A percentile compares a stretch with the other conserved stretches of the same genome.
Conservation (phyloP, 2,329 filamentous ascomycete genomes). For the Hypoxylon sp. region DNA sequence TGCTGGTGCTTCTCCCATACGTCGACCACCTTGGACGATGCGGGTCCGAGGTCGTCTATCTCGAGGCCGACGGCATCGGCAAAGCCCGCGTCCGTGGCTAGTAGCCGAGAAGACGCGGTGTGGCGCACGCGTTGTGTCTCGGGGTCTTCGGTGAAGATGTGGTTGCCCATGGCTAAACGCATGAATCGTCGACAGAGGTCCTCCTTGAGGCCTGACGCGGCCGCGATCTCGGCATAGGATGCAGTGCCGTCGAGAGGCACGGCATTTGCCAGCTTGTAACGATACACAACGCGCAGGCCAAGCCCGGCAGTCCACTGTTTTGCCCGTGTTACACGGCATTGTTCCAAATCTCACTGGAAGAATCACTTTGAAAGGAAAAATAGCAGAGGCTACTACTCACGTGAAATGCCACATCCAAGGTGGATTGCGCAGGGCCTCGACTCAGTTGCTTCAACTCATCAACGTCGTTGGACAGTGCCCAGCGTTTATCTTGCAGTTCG, state of each 20-base stretch:
- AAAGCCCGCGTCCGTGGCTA: slow-evolving; percentile 20
- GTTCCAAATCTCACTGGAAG: slow-evolving; percentile 1
- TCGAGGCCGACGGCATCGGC: slow-evolving; percentile 21
- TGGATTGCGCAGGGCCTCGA: slow-evolving; percentile 14
- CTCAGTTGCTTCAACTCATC: slow-evolving; percentile 19
- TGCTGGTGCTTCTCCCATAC: slow-evolving; percentile 19
- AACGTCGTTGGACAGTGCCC: slow-evolving; percentile 18
- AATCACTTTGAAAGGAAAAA: neutral
- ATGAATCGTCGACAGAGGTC: slow-evolving; percentile 17
- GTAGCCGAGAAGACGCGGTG: slow-evolving; percentile 20
- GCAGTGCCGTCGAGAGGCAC: slow-evolving; percentile 21
- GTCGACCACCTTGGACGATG: slow-evolving; percentile 17
- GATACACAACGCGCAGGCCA: slow-evolving; percentile 23
- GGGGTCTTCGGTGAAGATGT: slow-evolving; percentile 17
- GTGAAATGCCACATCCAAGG: slow-evolving; percentile 15
- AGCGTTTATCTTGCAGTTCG: slow-evolving; percentile 24
- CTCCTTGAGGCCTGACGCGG: slow-evolving; percentile 14
- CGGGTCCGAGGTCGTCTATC: slow-evolving; percentile 25
- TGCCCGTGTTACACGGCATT: slow-evolving; percentile 3
- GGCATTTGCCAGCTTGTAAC: slow-evolving; percentile 21
- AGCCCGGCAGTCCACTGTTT: slow-evolving; percentile 18
- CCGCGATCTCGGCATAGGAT: slow-evolving; percentile 24
- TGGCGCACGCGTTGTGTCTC: slow-evolving; percentile 19
- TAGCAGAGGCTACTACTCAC: slow-evolving; percentile 16
- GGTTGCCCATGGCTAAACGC: slow-evolving; percentile 21